Conservation (phyloP, 1,284 basidiomycete species). For the Trichosporon asahii region DNA sequence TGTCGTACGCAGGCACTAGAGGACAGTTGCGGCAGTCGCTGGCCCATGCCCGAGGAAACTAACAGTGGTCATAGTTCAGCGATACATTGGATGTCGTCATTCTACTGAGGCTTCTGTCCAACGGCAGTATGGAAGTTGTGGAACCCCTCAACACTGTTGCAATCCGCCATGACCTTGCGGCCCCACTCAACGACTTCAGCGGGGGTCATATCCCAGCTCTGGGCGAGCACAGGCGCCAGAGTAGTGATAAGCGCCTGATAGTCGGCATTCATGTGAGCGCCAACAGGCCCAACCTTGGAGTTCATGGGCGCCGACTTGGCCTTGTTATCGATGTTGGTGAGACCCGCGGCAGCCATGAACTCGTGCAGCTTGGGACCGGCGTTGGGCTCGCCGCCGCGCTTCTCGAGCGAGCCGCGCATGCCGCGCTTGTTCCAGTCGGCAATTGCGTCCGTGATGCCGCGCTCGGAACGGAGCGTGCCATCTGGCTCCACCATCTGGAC, state of each 20-base stretch:
- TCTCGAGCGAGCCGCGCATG: slow-evolving; percentile 23
- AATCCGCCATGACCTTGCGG: not conserved
- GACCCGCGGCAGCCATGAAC: slow-evolving; percentile 31
- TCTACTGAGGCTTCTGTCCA: slow-evolving; percentile 5
- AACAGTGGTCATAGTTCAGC: no score
- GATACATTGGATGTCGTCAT: not conserved
- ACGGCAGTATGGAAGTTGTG: slow-evolving; percentile 13
- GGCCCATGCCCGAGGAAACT: no score
- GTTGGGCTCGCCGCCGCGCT: slow-evolving; percentile 28
- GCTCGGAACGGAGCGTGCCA: slow-evolving; percentile 28
- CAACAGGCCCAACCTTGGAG: slow-evolving; percentile 6
- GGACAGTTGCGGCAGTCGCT: no score
- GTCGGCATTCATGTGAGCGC: slow-evolving; percentile 8
- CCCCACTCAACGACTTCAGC: slow-evolving; percentile 1
- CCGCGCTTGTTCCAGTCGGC: slow-evolving; percentile 21
- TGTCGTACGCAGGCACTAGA: no score
- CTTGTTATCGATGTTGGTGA: slow-evolving; percentile 24
- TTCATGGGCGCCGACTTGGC: slow-evolving; percentile 10
- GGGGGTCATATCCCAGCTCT: slow-evolving; percentile 1
- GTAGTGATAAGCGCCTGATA: slow-evolving; percentile 5
- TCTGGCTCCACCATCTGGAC: slow-evolving; percentile 46
- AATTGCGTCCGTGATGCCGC: slow-evolving; percentile 19
- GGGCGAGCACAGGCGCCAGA: not conserved
- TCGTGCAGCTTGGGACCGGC: slow-evolving; percentile 21
- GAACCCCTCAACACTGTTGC: slow-evolving; percentile 6